Base-by-base conservation (phyloP, 2,329 filamentous ascomycete species). In the Coniella vitis region DNA sequence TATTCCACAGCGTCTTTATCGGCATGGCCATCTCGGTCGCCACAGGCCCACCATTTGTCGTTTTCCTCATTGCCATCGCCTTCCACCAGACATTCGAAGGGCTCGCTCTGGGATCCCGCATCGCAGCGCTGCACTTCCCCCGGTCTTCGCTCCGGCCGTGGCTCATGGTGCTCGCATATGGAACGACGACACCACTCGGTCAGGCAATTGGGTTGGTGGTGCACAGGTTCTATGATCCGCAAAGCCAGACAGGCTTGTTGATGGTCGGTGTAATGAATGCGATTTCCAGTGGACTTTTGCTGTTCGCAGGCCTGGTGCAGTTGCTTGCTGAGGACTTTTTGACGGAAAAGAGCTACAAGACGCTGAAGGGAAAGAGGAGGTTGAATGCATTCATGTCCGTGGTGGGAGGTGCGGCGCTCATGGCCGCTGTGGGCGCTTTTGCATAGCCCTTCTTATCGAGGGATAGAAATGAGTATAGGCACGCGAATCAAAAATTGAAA, bases 31-130 rank as follows among this genome's bases (percentile, higher is more conserved):
- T 93, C 25, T 89, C 85, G 1, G 87, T 93, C 1, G 83, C 87
- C 0, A 89, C 86, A 0, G 87, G 87, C 0, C 84, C 86, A 0
- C 81, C 85, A 1, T 93, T 93, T 61, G 72, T 88, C 37, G 85
- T 91, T 12, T 86, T 93, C 55, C 72, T 93, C 0, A 74, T 90
- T 25, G 87, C 87, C 43, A 90, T 93, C 54, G 81, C 79, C 55
- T 90, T 91, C 65, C 87, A 93, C 61, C 86, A 95, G 68, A 89
- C 86, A 1, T 95, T 95, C 56, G 89, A 95, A 68, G 89, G 89
- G 2, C 81, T 95, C 13, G 89, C 89, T 0, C 78, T 95, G 4
- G 89, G 89, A 7, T 86, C 86, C 38, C 85, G 89, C 50, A 95
- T 95, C 58, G 86, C 88, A 0, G 85, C 86, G 9, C 81, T 95